These are phyloP conservation scores for Neckera pumila DNA, from an alignment of 225 moss, liverwort and hornwort species.

Conservation along the genomic window DNA sequence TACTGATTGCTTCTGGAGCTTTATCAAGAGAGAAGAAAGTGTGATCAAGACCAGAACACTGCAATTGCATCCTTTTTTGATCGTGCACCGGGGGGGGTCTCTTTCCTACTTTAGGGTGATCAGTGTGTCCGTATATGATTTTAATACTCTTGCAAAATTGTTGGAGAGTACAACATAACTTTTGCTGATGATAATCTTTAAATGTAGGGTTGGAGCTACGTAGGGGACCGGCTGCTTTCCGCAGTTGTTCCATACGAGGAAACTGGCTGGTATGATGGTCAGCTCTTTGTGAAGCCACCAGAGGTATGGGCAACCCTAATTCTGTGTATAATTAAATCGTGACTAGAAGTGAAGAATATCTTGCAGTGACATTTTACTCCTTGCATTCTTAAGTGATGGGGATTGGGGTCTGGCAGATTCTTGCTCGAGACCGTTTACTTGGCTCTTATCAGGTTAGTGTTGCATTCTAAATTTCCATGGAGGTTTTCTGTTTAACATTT, in stretches of 20 bases:
- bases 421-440: constrained; percentile 58
- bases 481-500: neutral
- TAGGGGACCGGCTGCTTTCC: constrained; percentile 53
- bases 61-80: neutral
- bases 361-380: neutral
- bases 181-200: neutral
- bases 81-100: neutral
- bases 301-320: constrained; percentile 24
- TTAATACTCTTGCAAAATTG: neutral
- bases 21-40: neutral
- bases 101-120: neutral
- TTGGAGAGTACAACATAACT: neutral
- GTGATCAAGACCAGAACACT: neutral
- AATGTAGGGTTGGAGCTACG: constrained; percentile 58
- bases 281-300: constrained; percentile 62
- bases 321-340: neutral
- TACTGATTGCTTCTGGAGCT: neutral
- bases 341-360: neutral
- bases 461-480: neutral
- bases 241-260: constrained; percentile 64
- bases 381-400: neutral
- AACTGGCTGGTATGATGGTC: constrained; percentile 65
- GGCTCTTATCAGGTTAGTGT: constrained; percentile 51
- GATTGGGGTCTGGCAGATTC: constrained; percentile 26
- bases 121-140: neutral